Evolutionary conservation across 1,284 basidiomycete genomes (phyloP).

Genomic region (Moesziomyces sp.): DNA sequence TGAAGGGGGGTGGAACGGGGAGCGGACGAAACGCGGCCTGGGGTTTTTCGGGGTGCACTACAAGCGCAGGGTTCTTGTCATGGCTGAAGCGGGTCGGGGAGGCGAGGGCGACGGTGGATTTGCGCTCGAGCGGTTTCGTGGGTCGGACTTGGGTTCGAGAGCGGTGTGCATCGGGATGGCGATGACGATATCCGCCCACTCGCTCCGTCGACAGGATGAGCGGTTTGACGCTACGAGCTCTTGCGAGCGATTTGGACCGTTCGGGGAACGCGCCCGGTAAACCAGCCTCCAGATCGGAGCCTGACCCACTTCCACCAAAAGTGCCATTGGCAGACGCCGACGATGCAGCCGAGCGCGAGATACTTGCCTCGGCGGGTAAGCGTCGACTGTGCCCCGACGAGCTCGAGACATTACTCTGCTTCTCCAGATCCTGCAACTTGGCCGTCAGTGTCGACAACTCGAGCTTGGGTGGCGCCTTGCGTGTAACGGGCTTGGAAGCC

Average conservation of each 20-base stretch:
- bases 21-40: constrained; percentile 8
- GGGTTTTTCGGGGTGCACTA: constrained; percentile 11
- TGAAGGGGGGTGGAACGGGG: constrained; percentile 32
- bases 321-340: constrained; percentile 9
- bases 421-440: constrained; percentile 29
- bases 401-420: constrained; percentile 9
- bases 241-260: constrained; percentile 12
- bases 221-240: constrained; percentile 10
- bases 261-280: constrained; percentile 20
- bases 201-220: constrained; percentile 5
- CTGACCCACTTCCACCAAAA: constrained; percentile 12
- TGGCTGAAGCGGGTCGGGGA: constrained; percentile 18
- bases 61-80: neutral
- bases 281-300: neutral
- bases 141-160: neutral
- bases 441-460: constrained; percentile 23
- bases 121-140: neutral
- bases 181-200: constrained; percentile 10
- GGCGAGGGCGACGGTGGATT: constrained; percentile 9
- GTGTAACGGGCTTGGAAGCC: neutral
- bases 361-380: constrained; percentile 6
- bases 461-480: constrained; percentile 29
- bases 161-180: neutral
- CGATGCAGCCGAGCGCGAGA: constrained; percentile 5
- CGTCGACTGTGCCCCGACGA: neutral